Percentiles rank a stretch among this genome's conserved stretches.
These are phyloP conservation scores for Fusarium sp. DNA, from an alignment of 2,329 filamentous ascomycete genomes.

Conservation along the genomic window DNA sequence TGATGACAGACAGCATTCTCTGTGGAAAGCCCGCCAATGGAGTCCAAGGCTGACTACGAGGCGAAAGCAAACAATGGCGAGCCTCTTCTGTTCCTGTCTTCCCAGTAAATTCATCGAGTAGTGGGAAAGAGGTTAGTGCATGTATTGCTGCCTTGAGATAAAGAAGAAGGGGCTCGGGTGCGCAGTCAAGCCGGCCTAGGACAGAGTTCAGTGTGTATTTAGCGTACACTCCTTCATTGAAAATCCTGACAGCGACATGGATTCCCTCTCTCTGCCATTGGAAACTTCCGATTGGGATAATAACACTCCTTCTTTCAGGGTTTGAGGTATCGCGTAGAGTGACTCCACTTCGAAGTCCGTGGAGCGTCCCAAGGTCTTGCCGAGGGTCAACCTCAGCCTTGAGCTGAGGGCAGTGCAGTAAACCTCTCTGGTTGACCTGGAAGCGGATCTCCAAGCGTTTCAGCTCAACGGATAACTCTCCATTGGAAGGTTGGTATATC, in stretches of 20 bases:
- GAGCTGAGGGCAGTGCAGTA: slow-evolving; percentile 62
- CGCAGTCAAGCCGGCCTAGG: slow-evolving; percentile 66
- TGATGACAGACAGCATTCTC: slow-evolving; percentile 1
- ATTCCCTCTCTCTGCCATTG: slow-evolving; percentile 44
- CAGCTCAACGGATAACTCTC: slow-evolving; percentile 58
- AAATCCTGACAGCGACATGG: slow-evolving; percentile 55
- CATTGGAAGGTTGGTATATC: slow-evolving; percentile 51
- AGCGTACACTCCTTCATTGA: slow-evolving; percentile 52
- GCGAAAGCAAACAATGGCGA: slow-evolving; percentile 54
- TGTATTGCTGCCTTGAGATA: slow-evolving; percentile 69
- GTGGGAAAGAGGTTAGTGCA: slow-evolving; percentile 66
- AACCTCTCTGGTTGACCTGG: slow-evolving; percentile 53
- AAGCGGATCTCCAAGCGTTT: slow-evolving; percentile 65
- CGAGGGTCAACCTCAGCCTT: slow-evolving; percentile 62
- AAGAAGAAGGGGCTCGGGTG: slow-evolving; percentile 63
- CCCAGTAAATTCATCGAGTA: slow-evolving; percentile 67
- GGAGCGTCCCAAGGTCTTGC: slow-evolving; percentile 65
- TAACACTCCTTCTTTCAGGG: slow-evolving; percentile 57
- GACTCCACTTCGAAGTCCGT: slow-evolving; percentile 23
- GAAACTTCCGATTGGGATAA: slow-evolving; percentile 61
- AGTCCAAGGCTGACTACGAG: slow-evolving; percentile 60
- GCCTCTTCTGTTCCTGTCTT: slow-evolving; percentile 72
- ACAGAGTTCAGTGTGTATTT: slow-evolving; percentile 64
- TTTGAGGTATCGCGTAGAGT: slow-evolving; percentile 50
- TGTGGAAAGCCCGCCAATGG: slow-evolving; percentile 39